These are phyloP conservation scores for Xylaria grammica DNA, from an alignment of 495 filamentous ascomycete species.

Conservation along the genomic window DNA sequence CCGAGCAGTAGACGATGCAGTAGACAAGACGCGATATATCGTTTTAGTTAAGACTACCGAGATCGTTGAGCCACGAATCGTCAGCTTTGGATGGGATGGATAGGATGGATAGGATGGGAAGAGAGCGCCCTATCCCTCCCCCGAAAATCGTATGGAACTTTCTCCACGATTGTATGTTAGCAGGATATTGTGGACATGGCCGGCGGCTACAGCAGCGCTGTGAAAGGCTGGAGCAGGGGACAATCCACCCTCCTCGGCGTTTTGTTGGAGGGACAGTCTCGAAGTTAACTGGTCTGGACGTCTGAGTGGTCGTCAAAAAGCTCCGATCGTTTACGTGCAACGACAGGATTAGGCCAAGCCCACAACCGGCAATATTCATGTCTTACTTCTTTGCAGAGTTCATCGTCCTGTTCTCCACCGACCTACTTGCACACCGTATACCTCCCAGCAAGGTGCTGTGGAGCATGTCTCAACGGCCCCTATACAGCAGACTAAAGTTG, in stretches of 20 bases:
- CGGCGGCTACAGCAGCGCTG: constrained; percentile 51
- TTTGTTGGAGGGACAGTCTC: constrained; percentile 42
- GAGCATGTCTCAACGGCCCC: constrained; percentile 24
- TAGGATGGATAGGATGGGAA: background rate
- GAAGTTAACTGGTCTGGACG: constrained; percentile 28
- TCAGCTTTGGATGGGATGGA: constrained; percentile 23
- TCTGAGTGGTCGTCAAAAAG: constrained; percentile 38
- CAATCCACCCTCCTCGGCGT: constrained; percentile 39
- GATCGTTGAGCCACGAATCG: constrained; percentile 23
- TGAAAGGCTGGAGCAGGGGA: constrained; percentile 46
- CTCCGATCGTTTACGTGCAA: constrained; percentile 44
- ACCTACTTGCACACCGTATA: constrained; percentile 15
- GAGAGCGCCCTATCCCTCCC: constrained; percentile 19
- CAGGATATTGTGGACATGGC: constrained; percentile 21
- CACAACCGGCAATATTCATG: constrained; percentile 38
- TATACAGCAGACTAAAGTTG: constrained; percentile 16
- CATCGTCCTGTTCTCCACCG: constrained; percentile 8
- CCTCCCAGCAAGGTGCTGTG: constrained; percentile 18
- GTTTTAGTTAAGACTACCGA: constrained; percentile 21
- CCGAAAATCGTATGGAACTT: constrained; percentile 18
- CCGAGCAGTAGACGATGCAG: constrained; percentile 14
- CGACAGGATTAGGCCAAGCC: constrained; percentile 34
- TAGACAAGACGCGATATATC: constrained; percentile 17
- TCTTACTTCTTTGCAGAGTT: constrained; percentile 29
- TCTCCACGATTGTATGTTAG: constrained; percentile 23